Evolutionary conservation across 352 stramenopile genomes (phyloP), one percentile per base, ranked within the genome.

Genomic region (Phytophthora pistaciae): DNA sequence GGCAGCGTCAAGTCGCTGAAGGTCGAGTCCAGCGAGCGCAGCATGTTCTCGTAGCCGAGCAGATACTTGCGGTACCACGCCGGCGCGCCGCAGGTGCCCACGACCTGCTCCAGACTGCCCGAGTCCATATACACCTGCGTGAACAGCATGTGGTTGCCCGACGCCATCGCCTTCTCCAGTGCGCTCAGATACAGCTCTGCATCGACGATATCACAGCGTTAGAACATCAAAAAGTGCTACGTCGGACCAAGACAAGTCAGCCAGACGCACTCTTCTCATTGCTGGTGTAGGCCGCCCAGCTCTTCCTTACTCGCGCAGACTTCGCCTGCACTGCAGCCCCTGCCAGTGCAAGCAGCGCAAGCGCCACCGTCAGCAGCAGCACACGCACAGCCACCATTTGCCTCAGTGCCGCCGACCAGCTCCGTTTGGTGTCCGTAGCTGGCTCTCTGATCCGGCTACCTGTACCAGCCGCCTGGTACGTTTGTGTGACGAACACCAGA

Each of bases 11-110:
- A 44, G 50, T 83, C 66, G 10, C 64, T 74, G 53, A 79, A 92
- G 6, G 62, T 66, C 3, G 64, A 11, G 56, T 82, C 79, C 49
- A 89, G 70, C 36, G 74, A 81, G 10, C 82, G 83, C 48, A 93
- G 68, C 85, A 93, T 93, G 70, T 77, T 91, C 67, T 91, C 85
- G 56, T 91, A 93, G 3, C 75, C 85, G 23, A 88, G 67, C 40
- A 93, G 60, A 42, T 78, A 93, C 65, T 89, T 90, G 54, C 85
- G 85, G 63, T 93, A 85, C 85, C 85, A 93, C 13, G 80, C 80
- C 0, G 81, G 72, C 9, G 82, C 81, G 20, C 84, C 81, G 23
- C 85, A 91, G 2, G 77, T 88, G 33, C 64, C 68, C 10, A 77
- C 80, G 3, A 88, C 82, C 49, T 76, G 67, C 4, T 76, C 50